A percentile compares a stretch with the other conserved stretches of the same genome.
These are phyloP conservation scores for Neoboletus magnificus DNA, from an alignment of 768 basidiomycete species.

Conservation along the genomic window DNA sequence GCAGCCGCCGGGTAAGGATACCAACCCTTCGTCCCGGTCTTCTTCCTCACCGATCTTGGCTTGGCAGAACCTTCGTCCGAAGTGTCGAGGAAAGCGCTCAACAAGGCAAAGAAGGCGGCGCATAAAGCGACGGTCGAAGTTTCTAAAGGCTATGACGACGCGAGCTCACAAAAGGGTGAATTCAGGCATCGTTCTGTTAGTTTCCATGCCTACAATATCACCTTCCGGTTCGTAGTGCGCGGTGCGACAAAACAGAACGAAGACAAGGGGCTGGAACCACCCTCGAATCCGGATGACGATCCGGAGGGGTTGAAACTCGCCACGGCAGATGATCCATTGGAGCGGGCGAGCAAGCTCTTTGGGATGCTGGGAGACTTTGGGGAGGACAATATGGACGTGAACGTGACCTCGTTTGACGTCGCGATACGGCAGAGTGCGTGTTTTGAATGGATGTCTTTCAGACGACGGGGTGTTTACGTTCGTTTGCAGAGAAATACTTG, in stretches of 20 bases:
- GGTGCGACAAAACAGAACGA: slow-evolving; percentile 37
- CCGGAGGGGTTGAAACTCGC: slow-evolving; percentile 77
- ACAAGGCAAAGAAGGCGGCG: slow-evolving; percentile 82
- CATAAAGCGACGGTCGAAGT: slow-evolving; percentile 53
- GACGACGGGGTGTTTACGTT: not conserved
- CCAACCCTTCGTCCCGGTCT: slow-evolving; percentile 21
- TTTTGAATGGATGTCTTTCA: not conserved
- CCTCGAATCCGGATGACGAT: slow-evolving; percentile 69
- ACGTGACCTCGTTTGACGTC: slow-evolving; percentile 78
- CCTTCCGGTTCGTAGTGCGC: slow-evolving; percentile 21
- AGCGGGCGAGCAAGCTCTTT: slow-evolving; percentile 70
- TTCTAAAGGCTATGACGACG: slow-evolving; percentile 35
- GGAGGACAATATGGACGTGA: slow-evolving; percentile 58
- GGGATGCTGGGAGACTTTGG: slow-evolving; percentile 56
- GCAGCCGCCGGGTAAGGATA: slow-evolving; percentile 36
- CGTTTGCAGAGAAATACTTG: slow-evolving; percentile 66
- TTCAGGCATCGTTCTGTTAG: slow-evolving; percentile 12
- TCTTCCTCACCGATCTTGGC: slow-evolving; percentile 17
- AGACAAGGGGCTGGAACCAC: slow-evolving; percentile 68
- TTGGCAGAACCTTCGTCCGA: slow-evolving; percentile 17
- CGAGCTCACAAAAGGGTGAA: slow-evolving; percentile 59
- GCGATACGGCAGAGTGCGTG: slow-evolving; percentile 72
- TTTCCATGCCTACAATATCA: slow-evolving; percentile 10
- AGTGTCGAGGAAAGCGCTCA: slow-evolving; percentile 73
- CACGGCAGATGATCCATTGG: slow-evolving; percentile 59